These are phyloP conservation scores for Pachysandra terminalis DNA, from an alignment of 164 flowering plant genomes.

Conservation along the genomic window DNA sequence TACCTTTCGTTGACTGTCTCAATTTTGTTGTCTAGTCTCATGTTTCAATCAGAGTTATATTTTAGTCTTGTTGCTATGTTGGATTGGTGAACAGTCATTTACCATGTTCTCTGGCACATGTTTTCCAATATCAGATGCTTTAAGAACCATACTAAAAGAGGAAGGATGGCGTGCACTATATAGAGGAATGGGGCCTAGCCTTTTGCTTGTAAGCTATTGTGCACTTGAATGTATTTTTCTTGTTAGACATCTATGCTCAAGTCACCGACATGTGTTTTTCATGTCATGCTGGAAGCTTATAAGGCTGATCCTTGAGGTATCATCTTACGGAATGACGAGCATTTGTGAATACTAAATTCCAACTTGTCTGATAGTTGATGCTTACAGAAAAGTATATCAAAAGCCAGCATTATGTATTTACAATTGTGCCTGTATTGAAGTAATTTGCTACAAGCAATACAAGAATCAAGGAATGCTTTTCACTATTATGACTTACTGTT, in stretches of 20 bases:
- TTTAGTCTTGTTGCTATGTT: conserved; percentile 1
- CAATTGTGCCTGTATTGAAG: neutral
- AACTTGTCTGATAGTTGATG: no score
- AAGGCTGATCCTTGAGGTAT: no score
- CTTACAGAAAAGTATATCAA: neutral
- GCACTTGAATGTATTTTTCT: neutral
- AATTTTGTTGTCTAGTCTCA: neutral
- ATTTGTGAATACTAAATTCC: no score
- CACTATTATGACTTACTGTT: neutral
- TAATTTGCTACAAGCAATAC: neutral
- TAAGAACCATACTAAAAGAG: conserved; percentile 88
- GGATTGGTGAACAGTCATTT: conserved; percentile 7
- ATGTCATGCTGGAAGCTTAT: no score
- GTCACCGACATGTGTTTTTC: no score
- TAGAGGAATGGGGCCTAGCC: conserved; percentile 83
- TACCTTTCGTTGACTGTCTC: neutral
- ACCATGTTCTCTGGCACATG: conserved; percentile 2
- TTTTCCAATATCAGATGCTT: conserved; percentile 62
- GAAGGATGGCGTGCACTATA: conserved; percentile 94
- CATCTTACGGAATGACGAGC: no score
- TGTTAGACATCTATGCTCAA: neutral
- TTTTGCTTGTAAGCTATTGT: conserved; percentile 64
- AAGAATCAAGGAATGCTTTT: neutral
- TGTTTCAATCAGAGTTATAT: neutral
- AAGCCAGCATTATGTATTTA: neutral